A percentile compares a stretch with the other conserved stretches of the same genome.
Conservation (phyloP, 768 basidiomycete species). For the Calocera cornea region DNA sequence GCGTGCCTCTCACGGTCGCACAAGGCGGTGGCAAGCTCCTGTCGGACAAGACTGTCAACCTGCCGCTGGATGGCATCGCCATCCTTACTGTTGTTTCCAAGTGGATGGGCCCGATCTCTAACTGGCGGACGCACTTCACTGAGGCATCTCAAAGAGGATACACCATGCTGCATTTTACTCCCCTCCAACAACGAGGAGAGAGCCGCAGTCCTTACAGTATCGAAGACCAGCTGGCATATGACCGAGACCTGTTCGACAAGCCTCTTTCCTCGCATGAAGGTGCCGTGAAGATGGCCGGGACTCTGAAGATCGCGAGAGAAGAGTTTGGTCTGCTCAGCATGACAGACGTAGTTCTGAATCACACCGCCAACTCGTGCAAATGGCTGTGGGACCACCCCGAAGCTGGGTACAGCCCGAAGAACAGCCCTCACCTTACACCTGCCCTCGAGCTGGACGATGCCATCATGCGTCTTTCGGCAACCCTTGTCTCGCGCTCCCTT, state of each 20-base stretch:
- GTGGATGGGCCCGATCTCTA: slow-evolving; percentile 81
- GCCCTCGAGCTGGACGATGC: slow-evolving; percentile 85
- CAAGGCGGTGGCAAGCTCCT: slow-evolving; percentile 39
- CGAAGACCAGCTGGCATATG: slow-evolving; percentile 71
- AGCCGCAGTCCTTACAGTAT: slow-evolving; percentile 92
- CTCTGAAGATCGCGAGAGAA: slow-evolving; percentile 56
- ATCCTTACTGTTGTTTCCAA: slow-evolving; percentile 89
- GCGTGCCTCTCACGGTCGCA: slow-evolving; percentile 36
- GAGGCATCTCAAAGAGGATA: slow-evolving; percentile 85
- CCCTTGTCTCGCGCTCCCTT: slow-evolving; percentile 50
- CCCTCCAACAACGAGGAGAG: slow-evolving; percentile 79
- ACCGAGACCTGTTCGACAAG: slow-evolving; percentile 51
- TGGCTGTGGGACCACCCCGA: slow-evolving; percentile 93
- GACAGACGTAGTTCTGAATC: slow-evolving; percentile 94
- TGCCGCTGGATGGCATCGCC: slow-evolving; percentile 77
- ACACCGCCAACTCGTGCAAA: slow-evolving; percentile 85
- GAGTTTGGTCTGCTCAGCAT: slow-evolving; percentile 80
- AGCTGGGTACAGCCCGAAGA: slow-evolving; percentile 82
- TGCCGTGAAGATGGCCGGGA: slow-evolving; percentile 42
- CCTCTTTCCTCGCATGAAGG: slow-evolving; percentile 33
- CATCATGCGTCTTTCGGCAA: slow-evolving; percentile 63
- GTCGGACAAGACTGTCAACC: slow-evolving; percentile 39
- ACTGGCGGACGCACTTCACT: slow-evolving; percentile 68
- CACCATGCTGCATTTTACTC: slow-evolving; percentile 96
- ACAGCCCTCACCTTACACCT: slow-evolving; percentile 83